Conservation (phyloP, 306 rosid species). For the Urtica urens region DNA sequence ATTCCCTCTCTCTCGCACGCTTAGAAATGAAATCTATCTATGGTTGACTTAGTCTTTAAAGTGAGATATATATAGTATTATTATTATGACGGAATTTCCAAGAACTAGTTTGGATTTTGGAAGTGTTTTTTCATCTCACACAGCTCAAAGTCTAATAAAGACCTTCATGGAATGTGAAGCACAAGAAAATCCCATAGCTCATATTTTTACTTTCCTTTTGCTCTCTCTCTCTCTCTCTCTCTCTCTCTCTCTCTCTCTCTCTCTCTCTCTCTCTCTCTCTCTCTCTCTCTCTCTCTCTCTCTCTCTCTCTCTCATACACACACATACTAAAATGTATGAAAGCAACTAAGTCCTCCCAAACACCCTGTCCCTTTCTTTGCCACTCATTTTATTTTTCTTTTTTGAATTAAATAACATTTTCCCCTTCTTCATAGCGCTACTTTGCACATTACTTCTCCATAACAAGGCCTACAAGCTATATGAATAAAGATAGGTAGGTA, state of each 20-base stretch:
- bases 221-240: background rate
- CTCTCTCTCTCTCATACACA: background rate
- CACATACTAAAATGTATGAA: too few species aligned
- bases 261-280: background rate
- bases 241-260: background rate
- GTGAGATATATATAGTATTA: too few species aligned
- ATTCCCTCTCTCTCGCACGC: too few species aligned
- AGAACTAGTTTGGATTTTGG: background rate
- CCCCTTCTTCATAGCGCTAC: background rate
- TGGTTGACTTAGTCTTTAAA: too few species aligned
- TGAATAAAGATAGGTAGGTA: conserved; percentile 6
- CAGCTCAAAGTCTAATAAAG: background rate
- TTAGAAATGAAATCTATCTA: too few species aligned
- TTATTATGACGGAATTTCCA: too few species aligned
- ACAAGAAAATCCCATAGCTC: conserved; percentile 4
- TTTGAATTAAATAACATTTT: background rate
- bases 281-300: background rate
- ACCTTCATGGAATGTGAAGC: conserved; percentile 16
- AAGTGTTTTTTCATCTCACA: background rate
- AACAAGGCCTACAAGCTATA: conserved; percentile 11
- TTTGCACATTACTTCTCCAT: background rate
- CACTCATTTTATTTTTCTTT: conserved; percentile 19
- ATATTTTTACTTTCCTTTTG: background rate
- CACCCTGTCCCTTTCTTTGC: conserved; percentile 30
- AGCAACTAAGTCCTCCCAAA: conserved; percentile 16